A percentile compares a stretch with the other conserved stretches of the same genome.
phyloP scores from a whole-genome alignment of 108 stramenopile species.

The Phaeodactylum tricornutum region DNA sequence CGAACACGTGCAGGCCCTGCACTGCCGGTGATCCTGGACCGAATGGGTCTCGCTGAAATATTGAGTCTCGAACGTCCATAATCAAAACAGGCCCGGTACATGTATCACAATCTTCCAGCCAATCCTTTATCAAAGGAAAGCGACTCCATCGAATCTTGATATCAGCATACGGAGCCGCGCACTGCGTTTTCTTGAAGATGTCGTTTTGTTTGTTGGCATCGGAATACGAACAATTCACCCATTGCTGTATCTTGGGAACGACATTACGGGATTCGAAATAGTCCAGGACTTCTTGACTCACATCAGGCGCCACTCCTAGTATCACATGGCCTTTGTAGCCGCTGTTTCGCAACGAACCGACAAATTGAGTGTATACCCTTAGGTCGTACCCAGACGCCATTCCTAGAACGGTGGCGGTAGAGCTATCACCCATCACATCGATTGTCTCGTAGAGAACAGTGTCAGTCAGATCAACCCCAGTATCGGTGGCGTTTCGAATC shows the following conservation, averaged over 20 bases:
- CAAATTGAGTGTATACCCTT: constrained; percentile 32
- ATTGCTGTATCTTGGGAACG: constrained; percentile 15
- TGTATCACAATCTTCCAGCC: constrained; percentile 37
- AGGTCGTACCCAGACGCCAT: constrained; percentile 36
- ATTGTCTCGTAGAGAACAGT: background rate
- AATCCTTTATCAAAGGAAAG: constrained; percentile 50
- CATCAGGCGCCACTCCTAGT: constrained; percentile 32
- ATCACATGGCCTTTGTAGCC: constrained; percentile 67
- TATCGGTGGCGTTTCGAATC: background rate
- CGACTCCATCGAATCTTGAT: constrained; percentile 58
- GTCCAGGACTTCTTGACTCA: constrained; percentile 14
- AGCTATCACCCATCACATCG: constrained; percentile 7
- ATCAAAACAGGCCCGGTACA: constrained; percentile 71
- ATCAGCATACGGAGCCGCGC: constrained; percentile 27
- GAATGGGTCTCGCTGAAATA: constrained; percentile 72
- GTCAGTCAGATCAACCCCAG: constrained; percentile 9
- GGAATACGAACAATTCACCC: constrained; percentile 12
- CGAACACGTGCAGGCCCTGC: constrained; percentile 40
- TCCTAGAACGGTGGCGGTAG: constrained; percentile 26
- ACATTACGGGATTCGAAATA: constrained; percentile 48
- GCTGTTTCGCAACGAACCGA: constrained; percentile 52
- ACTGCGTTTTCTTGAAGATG: constrained; percentile 4
- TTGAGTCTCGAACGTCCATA: constrained; percentile 53
- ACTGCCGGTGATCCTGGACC: constrained; percentile 36
- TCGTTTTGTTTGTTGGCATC: too few species aligned